phyloP scores from a whole-genome alignment of 23 red algal genomes.

The Chondrus crispus region DNA sequence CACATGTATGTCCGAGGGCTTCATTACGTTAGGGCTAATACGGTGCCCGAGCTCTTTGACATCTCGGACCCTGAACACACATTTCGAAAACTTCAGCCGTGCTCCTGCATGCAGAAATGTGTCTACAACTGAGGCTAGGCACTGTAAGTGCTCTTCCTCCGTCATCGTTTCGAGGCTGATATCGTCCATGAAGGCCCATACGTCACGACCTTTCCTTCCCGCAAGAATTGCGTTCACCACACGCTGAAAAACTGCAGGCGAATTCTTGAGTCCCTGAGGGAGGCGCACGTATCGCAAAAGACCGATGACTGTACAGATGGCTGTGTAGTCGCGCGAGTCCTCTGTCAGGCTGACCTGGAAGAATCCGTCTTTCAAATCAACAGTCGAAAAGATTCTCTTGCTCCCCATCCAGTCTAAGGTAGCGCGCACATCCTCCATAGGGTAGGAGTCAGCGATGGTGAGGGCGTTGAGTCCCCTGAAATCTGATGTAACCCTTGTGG shows the following conservation, averaged over 20 bases:
- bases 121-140: background rate
- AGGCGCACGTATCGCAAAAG: background rate
- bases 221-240: background rate
- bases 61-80: background rate
- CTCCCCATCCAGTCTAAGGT: background rate
- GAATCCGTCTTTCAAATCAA: conserved; percentile 32
- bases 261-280: background rate
- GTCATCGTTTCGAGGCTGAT: background rate
- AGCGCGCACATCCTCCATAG: conserved; percentile 2
- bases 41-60: background rate
- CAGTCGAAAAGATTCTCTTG: background rate
- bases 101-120: background rate
- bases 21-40: background rate
- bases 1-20: background rate
- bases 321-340: background rate
- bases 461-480: conserved; percentile 1
- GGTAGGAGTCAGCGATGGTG: background rate
- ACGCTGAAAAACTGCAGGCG: conserved; percentile 1
- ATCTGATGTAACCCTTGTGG: background rate
- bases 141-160: background rate
- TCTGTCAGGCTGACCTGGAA: background rate
- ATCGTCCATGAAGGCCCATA: background rate
- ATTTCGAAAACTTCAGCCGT: conserved; percentile 18
- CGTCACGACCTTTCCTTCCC: background rate
- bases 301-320: conserved; percentile 13